Percentiles rank a stretch among this genome's conserved stretches.
Conservation (phyloP, 2,329 filamentous ascomycete genomes). For the Colletotrichum graminicola region DNA sequence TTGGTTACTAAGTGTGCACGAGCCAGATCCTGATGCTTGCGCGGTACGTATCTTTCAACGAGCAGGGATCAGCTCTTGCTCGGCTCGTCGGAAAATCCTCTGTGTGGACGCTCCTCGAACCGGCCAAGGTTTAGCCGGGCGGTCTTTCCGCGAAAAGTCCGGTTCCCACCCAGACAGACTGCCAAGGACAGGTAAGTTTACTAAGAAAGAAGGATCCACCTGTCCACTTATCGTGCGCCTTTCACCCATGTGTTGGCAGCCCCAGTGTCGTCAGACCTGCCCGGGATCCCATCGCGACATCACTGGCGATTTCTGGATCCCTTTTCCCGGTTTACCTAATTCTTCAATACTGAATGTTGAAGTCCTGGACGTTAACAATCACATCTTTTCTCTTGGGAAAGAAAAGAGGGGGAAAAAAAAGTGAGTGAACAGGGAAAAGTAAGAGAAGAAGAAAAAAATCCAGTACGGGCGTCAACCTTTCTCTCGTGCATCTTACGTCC, state of each 20-base stretch:
- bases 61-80: constrained; percentile 15
- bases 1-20: constrained; percentile 17
- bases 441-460: too few relatives aligned
- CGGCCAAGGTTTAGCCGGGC: constrained; percentile 36
- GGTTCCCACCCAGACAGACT: too few relatives aligned
- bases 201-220: constrained; percentile 5
- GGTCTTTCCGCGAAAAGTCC: constrained; percentile 17
- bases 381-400: too few relatives aligned
- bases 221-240: constrained; percentile 34
- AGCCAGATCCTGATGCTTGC: background rate
- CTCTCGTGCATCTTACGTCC: constrained; percentile 28
- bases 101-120: background rate
- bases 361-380: background rate
- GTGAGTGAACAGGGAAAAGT: too few relatives aligned
- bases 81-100: constrained; percentile 34
- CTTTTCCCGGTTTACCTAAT: constrained; percentile 31
- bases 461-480: background rate
- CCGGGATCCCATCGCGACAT: constrained; percentile 9
- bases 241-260: constrained; percentile 40
- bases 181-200: too few relatives aligned
- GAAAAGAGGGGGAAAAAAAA: too few relatives aligned
- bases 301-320: background rate
- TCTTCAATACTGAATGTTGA: background rate
- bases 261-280: constrained; percentile 11
- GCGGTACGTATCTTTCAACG: background rate